These are phyloP conservation scores for Volutella citrinella DNA, from an alignment of 2,329 filamentous ascomycete species.

Conservation along the genomic window DNA sequence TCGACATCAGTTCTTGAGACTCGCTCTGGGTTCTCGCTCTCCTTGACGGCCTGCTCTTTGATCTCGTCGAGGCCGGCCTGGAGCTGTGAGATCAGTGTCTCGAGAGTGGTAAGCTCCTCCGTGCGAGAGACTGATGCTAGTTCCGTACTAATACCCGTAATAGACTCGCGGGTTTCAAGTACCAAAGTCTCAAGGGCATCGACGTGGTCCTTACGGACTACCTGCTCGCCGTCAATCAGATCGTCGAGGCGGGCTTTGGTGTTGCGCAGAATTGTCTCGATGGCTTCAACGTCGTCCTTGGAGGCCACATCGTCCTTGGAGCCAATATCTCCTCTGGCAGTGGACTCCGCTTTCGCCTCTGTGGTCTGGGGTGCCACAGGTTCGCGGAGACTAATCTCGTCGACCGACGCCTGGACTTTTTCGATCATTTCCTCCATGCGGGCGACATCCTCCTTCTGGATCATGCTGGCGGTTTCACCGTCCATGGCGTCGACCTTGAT, in stretches of 20 bases:
- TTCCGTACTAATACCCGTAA: conserved; percentile 64
- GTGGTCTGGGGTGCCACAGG: conserved; percentile 14
- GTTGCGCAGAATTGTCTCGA: conserved; percentile 86
- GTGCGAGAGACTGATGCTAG: conserved; percentile 71
- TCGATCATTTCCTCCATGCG: conserved; percentile 52
- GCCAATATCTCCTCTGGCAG: conserved; percentile 5
- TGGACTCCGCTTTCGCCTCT: conserved; percentile 16
- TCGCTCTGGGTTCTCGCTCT: conserved; percentile 56
- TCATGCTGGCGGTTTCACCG: conserved; percentile 28
- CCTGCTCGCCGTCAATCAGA: conserved; percentile 67
- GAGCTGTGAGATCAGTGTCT: conserved; percentile 76
- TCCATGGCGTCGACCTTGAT: conserved; percentile 69
- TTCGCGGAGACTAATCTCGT: conserved; percentile 39
- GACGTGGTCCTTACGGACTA: conserved; percentile 64
- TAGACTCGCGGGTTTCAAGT: conserved; percentile 69
- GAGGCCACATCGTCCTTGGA: conserved; percentile 36
- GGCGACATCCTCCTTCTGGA: conserved; percentile 52
- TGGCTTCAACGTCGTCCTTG: conserved; percentile 82
- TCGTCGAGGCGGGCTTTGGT: conserved; percentile 88
- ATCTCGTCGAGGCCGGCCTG: conserved; percentile 74
- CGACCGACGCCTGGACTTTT: conserved; percentile 46
- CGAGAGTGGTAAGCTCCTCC: conserved; percentile 74
- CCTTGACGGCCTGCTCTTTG: conserved; percentile 53
- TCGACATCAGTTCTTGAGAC: conserved; percentile 81
- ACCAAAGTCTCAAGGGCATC: conserved; percentile 65